Evolutionary conservation across 805 yeast species (phyloP), one percentile per base, ranked within the genome.

Genomic region (Kluyveromyces starmeri): DNA sequence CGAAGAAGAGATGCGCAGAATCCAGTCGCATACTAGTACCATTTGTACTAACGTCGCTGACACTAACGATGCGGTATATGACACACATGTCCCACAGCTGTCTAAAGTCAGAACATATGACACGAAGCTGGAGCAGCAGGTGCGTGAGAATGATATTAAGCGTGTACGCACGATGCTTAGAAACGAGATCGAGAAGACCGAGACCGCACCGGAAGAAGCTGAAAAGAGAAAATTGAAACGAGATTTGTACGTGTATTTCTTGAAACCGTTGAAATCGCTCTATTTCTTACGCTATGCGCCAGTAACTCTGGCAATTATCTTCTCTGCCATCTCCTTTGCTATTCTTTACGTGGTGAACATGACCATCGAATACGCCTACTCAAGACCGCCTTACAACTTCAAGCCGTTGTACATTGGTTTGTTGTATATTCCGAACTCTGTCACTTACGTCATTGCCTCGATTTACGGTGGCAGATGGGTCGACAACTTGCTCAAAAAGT

Each of bases 401-500:
- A 60, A 64, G 21, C 58, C 82, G 0, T 57, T 83, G 32, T 65
- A 77, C 37, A 69, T 79, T 32, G 95, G 95, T 21, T 64, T 84
- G 18, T 67, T 82, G 37, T 84, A 83, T 59, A 75, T 84, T 21
- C 95, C 95, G 23, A 84, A 84, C 54, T 83, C 94, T 0, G 71
- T 83, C 17, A 73, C 88, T 0, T 84, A 83, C 50, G 58, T 84
- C 23, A 45, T 78, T 30, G 89, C 94, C 0, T 78, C 89, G 1
- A 59, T 85, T n/a, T 64, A 71, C 41, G 94, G 94, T 23, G 95
- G 95, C 3, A 67, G 67, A 41, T 84, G 89, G 81, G 76, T 75
- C 35, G 95, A 84, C 53, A 51, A 59, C 28, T 59, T 83, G 27
- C 54, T 83, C 23, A 63, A 61, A 28, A 63, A 72, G 31, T 75